phyloP scores from a whole-genome alignment of 164 flowering plant genomes.

The Annona cherimola region DNA sequence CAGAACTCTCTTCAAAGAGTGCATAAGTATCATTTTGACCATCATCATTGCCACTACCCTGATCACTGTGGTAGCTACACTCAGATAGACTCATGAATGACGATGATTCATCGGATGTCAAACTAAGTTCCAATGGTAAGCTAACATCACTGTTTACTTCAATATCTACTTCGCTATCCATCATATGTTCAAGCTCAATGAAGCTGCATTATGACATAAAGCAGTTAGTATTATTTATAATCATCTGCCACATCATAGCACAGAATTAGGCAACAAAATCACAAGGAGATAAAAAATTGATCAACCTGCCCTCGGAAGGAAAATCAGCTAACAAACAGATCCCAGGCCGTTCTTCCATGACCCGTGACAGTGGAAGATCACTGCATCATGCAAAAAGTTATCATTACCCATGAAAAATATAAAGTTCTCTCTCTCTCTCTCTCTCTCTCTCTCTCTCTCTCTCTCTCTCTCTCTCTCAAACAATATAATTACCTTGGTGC shows the following conservation, averaged over 20 bases:
- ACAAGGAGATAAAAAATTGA: neutral
- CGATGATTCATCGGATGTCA: conserved; percentile 45
- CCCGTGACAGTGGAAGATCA: conserved; percentile 43
- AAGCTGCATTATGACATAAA: conserved; percentile 34
- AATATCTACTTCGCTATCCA: conserved; percentile 44
- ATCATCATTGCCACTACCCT: conserved; percentile 79
- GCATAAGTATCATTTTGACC: conserved; percentile 33
- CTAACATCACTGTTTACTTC: conserved; percentile 44
- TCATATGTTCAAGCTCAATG: conserved; percentile 49
- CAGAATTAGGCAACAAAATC: neutral
- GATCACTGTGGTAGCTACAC: conserved; percentile 71
- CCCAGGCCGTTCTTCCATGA: conserved; percentile 58
- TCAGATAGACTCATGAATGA: conserved; percentile 47
- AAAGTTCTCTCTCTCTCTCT: neutral
- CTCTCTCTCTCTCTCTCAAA: neutral
- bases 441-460: neutral
- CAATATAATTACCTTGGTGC: conserved; percentile 40
- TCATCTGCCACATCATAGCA: neutral
- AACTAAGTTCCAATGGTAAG: conserved; percentile 38
- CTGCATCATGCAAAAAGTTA: conserved; percentile 30
- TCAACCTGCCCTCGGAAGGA: conserved; percentile 72
- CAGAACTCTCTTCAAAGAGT: conserved; percentile 66
- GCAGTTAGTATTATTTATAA: conserved; percentile 2
- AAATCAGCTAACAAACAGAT: conserved; percentile 69
- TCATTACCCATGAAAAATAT: neutral